These are phyloP conservation scores for Piromyces sp. DNA, from an alignment of 192 early-diverging fungal genomes.

Conservation along the genomic window DNA sequence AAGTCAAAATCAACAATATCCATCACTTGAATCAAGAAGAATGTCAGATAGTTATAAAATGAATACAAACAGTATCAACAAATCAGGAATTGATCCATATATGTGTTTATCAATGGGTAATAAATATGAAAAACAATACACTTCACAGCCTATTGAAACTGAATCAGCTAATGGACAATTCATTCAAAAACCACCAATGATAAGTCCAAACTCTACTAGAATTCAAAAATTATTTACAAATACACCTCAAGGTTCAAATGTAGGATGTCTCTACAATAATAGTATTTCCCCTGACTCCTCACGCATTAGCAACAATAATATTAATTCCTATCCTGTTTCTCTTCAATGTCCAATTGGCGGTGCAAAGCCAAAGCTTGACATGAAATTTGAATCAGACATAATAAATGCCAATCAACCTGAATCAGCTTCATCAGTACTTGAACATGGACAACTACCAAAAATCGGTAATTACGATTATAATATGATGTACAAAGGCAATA, in stretches of 20 bases:
- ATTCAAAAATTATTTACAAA: background rate
- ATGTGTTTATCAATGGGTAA: background rate
- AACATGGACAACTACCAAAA: background rate
- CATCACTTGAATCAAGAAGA: background rate
- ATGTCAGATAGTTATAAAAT: background rate
- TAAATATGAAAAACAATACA: background rate
- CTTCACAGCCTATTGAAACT: background rate
- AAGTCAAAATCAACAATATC: background rate
- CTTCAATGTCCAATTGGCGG: background rate
- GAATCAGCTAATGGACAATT: background rate
- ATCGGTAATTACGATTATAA: background rate
- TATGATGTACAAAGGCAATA: background rate
- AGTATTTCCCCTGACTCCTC: background rate
- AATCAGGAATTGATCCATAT: background rate
- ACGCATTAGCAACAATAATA: background rate
- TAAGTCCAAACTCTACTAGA: background rate
- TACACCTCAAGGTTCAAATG: background rate
- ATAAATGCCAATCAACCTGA: background rate
- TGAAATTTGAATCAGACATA: background rate
- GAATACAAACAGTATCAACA: background rate
- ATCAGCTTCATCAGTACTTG: background rate
- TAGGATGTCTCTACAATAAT: background rate
- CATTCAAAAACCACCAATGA: background rate
- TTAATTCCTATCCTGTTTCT: background rate
- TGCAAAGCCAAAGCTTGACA: background rate